A percentile compares a stretch with the other conserved stretches of the same genome.
Conservation (phyloP, 1,284 basidiomycete genomes). For the Psilocybe mexicana region DNA sequence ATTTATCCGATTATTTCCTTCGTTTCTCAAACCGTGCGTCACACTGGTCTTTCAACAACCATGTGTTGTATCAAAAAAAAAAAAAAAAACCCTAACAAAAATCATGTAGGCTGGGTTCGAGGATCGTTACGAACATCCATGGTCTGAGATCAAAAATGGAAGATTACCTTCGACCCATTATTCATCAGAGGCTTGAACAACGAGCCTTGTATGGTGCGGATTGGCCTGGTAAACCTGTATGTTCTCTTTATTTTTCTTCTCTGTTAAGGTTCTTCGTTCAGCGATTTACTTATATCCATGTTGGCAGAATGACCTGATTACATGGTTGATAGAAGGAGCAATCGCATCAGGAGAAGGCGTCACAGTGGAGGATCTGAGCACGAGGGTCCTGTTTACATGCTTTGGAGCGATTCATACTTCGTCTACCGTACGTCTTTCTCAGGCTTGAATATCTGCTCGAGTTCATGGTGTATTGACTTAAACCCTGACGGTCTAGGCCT, state of each 20-base stretch:
- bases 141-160: conserved; percentile 11
- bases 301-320: conserved; percentile 18
- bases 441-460: neutral
- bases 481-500: conserved; percentile 8
- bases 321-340: conserved; percentile 25
- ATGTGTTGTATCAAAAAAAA: neutral
- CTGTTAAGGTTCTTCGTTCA: neutral
- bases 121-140: conserved; percentile 8
- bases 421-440: conserved; percentile 20
- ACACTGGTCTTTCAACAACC: neutral
- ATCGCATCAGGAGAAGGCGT: conserved; percentile 17
- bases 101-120: conserved; percentile 8
- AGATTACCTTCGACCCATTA: conserved; percentile 14
- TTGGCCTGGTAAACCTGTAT: conserved; percentile 19
- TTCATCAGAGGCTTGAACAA: conserved; percentile 16
- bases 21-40: conserved; percentile 19
- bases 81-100: neutral
- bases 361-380: conserved; percentile 18
- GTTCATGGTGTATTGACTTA: neutral
- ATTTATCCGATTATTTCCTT: conserved; percentile 19
- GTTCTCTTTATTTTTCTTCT: neutral
- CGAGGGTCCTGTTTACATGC: conserved; percentile 28
- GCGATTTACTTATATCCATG: neutral
- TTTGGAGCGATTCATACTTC: conserved; percentile 33
- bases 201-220: conserved; percentile 9